These are phyloP conservation scores for Microdochium bolleyi DNA, from an alignment of 2,329 filamentous ascomycete genomes.

Conservation along the genomic window DNA sequence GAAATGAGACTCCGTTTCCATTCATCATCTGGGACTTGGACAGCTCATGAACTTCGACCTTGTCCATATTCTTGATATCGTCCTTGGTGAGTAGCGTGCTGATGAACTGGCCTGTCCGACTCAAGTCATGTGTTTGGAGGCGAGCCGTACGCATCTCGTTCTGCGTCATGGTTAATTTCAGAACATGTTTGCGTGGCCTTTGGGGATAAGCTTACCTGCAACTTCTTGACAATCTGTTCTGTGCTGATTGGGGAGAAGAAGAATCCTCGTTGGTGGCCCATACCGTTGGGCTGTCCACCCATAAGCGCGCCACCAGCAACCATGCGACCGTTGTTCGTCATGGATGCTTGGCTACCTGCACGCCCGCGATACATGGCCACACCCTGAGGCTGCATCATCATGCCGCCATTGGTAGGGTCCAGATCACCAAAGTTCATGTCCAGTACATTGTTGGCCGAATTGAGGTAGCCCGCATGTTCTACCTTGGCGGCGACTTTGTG, in stretches of 20 bases:
- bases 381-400: slow-evolving; percentile 62
- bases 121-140: slow-evolving; percentile 79
- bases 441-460: slow-evolving; percentile 65
- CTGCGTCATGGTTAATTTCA: slow-evolving; percentile 35
- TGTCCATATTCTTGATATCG: slow-evolving; percentile 49
- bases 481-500: slow-evolving; percentile 97
- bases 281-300: slow-evolving; percentile 41
- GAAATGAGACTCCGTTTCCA: slow-evolving; percentile 45
- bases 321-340: slow-evolving; percentile 54
- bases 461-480: slow-evolving; percentile 84
- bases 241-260: slow-evolving; percentile 87
- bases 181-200: neutral
- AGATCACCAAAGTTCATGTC: slow-evolving; percentile 91
- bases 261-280: slow-evolving; percentile 72
- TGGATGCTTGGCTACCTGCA: slow-evolving; percentile 58
- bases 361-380: slow-evolving; percentile 65
- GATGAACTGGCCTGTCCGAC: slow-evolving; percentile 75
- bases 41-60: slow-evolving; percentile 37
- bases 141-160: slow-evolving; percentile 85
- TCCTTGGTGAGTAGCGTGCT: slow-evolving; percentile 69
- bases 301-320: slow-evolving; percentile 42
- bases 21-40: slow-evolving; percentile 40
- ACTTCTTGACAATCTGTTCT: slow-evolving; percentile 85
- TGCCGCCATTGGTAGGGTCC: slow-evolving; percentile 67
- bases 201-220: slow-evolving; percentile 57